These are phyloP conservation scores for Saitozyma podzolica DNA, from an alignment of 768 basidiomycete genomes.

Conservation along the genomic window DNA sequence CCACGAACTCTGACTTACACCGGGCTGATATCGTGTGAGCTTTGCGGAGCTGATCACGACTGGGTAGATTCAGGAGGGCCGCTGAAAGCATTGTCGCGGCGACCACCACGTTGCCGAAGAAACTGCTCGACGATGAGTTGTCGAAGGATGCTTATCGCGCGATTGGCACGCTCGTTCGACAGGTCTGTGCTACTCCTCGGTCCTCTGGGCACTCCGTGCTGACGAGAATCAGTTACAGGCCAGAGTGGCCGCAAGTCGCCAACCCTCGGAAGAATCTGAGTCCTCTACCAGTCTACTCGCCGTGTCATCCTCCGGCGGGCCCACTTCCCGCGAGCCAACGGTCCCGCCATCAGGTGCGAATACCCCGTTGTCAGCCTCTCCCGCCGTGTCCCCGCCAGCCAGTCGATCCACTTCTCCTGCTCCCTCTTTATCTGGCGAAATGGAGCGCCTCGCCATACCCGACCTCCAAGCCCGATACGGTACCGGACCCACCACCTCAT, in stretches of 20 bases:
- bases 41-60: neutral
- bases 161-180: conserved; percentile 28
- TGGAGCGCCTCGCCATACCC: neutral
- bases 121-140: conserved; percentile 24
- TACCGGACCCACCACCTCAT: neutral
- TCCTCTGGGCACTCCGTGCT: neutral
- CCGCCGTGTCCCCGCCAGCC: neutral
- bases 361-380: too few species aligned
- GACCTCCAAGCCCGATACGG: conserved; percentile 1
- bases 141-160: conserved; percentile 21
- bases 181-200: conserved; percentile 11
- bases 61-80: conserved; percentile 21
- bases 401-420: neutral
- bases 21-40: neutral
- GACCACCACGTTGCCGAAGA: conserved; percentile 7
- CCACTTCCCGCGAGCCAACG: too few species aligned
- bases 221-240: conserved; percentile 19
- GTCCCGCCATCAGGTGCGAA: too few species aligned
- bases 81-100: conserved; percentile 18
- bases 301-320: too few species aligned
- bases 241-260: conserved; percentile 10
- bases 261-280: neutral
- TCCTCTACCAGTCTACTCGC: neutral
- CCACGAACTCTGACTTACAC: neutral
- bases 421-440: neutral